Evolutionary conservation across 2,329 filamentous ascomycete species (phyloP).

Genomic region (Monosporascus sp.): DNA sequence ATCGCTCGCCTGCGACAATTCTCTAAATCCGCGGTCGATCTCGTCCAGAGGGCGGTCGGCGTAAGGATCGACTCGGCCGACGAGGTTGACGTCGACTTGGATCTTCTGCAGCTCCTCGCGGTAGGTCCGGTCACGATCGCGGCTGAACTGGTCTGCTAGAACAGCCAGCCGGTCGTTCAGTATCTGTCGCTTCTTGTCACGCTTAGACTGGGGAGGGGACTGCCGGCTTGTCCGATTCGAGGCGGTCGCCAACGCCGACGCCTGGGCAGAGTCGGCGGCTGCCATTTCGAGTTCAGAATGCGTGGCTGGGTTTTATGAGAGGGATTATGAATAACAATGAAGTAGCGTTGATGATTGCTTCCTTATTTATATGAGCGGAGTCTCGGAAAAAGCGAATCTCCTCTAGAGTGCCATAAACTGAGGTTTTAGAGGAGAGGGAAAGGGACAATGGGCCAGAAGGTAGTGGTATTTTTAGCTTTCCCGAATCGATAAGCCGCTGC

Average conservation of each 20-base stretch:
- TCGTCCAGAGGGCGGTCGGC: constrained; percentile 42
- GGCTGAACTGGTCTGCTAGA: constrained; percentile 71
- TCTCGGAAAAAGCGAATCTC: too few species aligned
- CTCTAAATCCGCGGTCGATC: constrained; percentile 37
- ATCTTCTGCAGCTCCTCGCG: constrained; percentile 85
- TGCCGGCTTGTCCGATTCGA: constrained; percentile 9
- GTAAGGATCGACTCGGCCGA: constrained; percentile 69
- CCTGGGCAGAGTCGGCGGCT: constrained; percentile 12
- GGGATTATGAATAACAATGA: too few species aligned
- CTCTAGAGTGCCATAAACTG: too few species aligned
- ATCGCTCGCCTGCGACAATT: constrained; percentile 30
- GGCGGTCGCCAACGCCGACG: constrained; percentile 12
- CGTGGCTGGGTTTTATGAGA: too few species aligned
- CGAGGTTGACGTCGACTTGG: constrained; percentile 50
- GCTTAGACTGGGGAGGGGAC: constrained; percentile 16
- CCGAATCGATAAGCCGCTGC: too few species aligned
- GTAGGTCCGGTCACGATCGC: constrained; percentile 78
- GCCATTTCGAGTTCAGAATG: constrained; percentile 9
- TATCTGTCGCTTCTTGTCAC: constrained; percentile 82
- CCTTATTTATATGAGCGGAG: too few species aligned
- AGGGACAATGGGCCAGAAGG: too few species aligned
- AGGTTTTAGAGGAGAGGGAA: too few species aligned
- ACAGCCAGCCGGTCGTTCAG: constrained; percentile 73
- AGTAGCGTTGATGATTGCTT: too few species aligned
- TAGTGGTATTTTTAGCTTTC: too few species aligned